Evolutionary conservation across 2,329 filamentous ascomycete species (phyloP).

Genomic region (Fusarium mexicanum): DNA sequence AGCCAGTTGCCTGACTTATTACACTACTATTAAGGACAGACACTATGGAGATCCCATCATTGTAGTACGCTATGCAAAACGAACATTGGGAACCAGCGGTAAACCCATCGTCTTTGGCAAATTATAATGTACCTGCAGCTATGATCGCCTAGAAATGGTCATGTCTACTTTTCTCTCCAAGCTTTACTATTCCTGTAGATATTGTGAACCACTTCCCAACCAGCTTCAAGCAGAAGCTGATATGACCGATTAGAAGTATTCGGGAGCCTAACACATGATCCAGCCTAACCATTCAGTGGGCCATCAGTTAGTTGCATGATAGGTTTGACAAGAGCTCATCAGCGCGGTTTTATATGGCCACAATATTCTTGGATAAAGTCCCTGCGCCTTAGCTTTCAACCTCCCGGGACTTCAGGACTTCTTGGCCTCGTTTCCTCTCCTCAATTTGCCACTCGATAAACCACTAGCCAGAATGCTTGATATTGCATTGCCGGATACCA

Average conservation of each 20-base stretch:
- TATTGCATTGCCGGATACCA: background rate
- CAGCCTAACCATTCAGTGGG: background rate
- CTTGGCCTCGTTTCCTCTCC: background rate
- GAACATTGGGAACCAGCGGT: background rate
- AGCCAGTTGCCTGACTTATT: background rate
- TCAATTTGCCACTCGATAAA: background rate
- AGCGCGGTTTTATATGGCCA: background rate
- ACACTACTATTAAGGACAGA: background rate
- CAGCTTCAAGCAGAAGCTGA: background rate
- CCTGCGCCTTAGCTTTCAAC: background rate
- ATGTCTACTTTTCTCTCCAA: background rate
- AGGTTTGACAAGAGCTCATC: background rate
- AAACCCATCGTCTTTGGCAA: background rate
- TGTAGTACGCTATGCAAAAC: background rate
- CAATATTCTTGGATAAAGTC: background rate
- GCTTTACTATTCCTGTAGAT: background rate
- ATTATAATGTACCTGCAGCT: background rate
- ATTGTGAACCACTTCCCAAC: background rate
- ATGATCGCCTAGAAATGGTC: background rate
- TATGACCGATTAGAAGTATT: background rate
- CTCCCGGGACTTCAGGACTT: slow-evolving; percentile 2
- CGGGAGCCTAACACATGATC: background rate
- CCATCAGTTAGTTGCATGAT: background rate
- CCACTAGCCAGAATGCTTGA: background rate
- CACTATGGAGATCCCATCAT: background rate